These are phyloP conservation scores for Pholiota conissans DNA, from an alignment of 768 basidiomycete species.

Conservation along the genomic window DNA sequence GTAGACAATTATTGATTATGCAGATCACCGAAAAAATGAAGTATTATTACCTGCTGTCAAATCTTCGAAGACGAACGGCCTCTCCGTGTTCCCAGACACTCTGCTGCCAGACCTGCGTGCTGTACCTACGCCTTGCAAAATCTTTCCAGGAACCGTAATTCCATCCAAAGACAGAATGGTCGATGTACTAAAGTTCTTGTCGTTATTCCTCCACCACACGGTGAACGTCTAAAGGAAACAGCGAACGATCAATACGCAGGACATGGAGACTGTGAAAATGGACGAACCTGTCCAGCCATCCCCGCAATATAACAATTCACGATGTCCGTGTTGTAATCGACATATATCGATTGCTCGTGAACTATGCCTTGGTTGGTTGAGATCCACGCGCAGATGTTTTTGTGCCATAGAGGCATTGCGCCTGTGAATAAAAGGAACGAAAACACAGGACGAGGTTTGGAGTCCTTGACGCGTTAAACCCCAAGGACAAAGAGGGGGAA, in stretches of 20 bases:
- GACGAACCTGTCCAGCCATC: constrained; percentile 52
- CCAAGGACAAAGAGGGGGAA: too few relatives aligned
- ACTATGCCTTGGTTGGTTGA: constrained; percentile 47
- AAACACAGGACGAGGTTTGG: background rate
- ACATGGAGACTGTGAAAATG: background rate
- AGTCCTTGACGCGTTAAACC: too few relatives aligned
- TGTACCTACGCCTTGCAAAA: constrained; percentile 57
- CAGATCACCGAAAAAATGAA: background rate
- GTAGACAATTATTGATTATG: background rate
- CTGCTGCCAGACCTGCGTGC: constrained; percentile 55
- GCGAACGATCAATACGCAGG: background rate
- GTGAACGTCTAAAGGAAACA: constrained; percentile 45
- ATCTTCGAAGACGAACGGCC: constrained; percentile 61
- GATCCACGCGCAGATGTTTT: constrained; percentile 73
- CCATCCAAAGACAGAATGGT: constrained; percentile 68
- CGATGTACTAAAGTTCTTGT: constrained; percentile 51
- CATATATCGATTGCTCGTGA: constrained; percentile 48
- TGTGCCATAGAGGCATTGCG: constrained; percentile 41
- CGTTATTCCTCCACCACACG: constrained; percentile 67
- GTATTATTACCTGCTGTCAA: constrained; percentile 37
- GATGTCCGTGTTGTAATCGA: background rate
- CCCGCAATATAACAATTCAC: constrained; percentile 67
- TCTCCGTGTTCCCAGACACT: constrained; percentile 47
- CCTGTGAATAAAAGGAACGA: background rate
- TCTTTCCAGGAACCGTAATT: constrained; percentile 59